Percentiles rank a stretch among this genome's conserved stretches.
phyloP scores from a whole-genome alignment of 495 filamentous ascomycete genomes.

The Emericellopsis terricola region DNA sequence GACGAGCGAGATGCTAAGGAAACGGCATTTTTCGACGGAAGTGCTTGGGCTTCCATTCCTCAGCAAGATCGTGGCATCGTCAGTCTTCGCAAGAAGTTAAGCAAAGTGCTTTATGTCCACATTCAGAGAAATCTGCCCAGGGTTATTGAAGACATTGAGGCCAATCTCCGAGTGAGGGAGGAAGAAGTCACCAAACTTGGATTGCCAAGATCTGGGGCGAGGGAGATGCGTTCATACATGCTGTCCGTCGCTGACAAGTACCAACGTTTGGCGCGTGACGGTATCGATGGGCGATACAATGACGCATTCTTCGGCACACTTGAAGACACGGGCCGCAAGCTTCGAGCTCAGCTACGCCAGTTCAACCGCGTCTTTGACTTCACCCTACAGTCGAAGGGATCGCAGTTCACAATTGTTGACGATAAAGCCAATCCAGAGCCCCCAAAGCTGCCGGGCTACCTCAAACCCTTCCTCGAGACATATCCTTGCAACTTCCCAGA shows the following conservation, averaged over 20 bases:
- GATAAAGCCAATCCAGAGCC: conserved; percentile 2
- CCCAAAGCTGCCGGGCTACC: conserved; percentile 5
- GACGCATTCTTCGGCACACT: conserved; percentile 12
- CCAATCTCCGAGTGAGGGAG: conserved; percentile 4
- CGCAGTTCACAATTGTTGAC: conserved; percentile 6
- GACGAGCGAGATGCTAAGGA: conserved; percentile 21
- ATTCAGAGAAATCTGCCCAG: conserved; percentile 11
- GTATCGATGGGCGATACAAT: conserved; percentile 13
- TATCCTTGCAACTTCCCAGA: conserved; percentile 8
- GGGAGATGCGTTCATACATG: conserved; percentile 12
- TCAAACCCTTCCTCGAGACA: conserved; percentile 3
- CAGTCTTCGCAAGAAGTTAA: conserved; percentile 14
- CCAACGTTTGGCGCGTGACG: conserved; percentile 10
- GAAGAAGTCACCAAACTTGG: conserved; percentile 9
- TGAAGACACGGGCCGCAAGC: conserved; percentile 4
- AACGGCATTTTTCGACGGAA: conserved; percentile 17
- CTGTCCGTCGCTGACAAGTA: conserved; percentile 11
- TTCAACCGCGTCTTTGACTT: conserved; percentile 8
- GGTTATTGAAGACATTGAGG: conserved; percentile 12
- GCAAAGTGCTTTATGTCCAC: conserved; percentile 11
- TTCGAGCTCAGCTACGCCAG: conserved; percentile 9
- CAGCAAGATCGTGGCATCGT: conserved; percentile 11
- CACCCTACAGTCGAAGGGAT: conserved; percentile 7
- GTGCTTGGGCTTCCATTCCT: conserved; percentile 17
- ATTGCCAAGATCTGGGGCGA: conserved; percentile 7